phyloP scores from a whole-genome alignment of 352 stramenopile genomes.

The Phytophthora idaei region DNA sequence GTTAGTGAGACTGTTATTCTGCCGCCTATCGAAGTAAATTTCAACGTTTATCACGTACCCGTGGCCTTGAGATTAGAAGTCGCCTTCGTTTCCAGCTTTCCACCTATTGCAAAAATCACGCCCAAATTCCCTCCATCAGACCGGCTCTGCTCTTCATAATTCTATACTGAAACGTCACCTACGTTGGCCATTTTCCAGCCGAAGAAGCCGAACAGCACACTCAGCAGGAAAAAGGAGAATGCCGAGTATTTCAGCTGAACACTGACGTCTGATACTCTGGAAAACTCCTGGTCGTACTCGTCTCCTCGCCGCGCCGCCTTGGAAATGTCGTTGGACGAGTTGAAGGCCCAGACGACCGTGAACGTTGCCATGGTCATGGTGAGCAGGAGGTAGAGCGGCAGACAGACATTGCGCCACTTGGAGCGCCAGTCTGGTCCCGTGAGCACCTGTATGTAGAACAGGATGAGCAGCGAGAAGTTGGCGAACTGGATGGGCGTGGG shows the following conservation, averaged over 20 bases:
- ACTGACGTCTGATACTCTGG: conserved; percentile 73
- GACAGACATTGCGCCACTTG: conserved; percentile 79
- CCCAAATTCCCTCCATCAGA: neutral
- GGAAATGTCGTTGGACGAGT: conserved; percentile 84
- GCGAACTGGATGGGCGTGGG: conserved; percentile 88
- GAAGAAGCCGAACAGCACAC: conserved; percentile 83
- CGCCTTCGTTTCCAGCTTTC: conserved; percentile 77
- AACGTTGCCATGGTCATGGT: conserved; percentile 86
- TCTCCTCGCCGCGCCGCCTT: conserved; percentile 68
- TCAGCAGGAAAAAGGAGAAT: conserved; percentile 81
- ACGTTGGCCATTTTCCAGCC: conserved; percentile 89
- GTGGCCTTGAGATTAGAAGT: conserved; percentile 76
- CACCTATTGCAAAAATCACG: conserved; percentile 38
- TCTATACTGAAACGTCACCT: conserved; percentile 11
- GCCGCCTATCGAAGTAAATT: neutral
- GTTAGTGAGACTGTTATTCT: conserved; percentile 6
- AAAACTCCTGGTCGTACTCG: conserved; percentile 87
- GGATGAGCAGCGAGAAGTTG: conserved; percentile 88
- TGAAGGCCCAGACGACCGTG: conserved; percentile 86
- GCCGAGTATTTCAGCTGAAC: conserved; percentile 87
- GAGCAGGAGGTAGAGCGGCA: conserved; percentile 83
- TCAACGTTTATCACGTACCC: conserved; percentile 39
- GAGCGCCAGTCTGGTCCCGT: conserved; percentile 75
- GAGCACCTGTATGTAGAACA: conserved; percentile 91
- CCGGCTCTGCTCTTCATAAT: neutral